Percentiles rank a stretch among this genome's conserved stretches.
Conservation (phyloP, 2,329 filamentous ascomycete species). For the Aspergillus jensenii region DNA sequence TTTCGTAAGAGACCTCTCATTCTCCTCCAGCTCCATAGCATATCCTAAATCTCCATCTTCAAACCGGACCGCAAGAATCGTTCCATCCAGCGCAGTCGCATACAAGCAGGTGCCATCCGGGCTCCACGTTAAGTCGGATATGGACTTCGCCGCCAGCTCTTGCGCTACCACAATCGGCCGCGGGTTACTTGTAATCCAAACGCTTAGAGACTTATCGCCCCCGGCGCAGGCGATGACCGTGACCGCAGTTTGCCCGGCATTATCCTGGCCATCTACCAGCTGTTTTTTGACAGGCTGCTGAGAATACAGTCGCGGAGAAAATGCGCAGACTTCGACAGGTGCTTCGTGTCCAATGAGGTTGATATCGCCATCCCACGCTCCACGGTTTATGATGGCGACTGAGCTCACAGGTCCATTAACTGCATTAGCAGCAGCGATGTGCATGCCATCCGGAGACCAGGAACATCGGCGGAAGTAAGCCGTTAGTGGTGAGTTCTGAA, state of each 20-base stretch:
- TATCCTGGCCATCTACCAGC: conserved; percentile 44
- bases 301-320: conserved; percentile 87
- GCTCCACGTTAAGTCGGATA: conserved; percentile 91
- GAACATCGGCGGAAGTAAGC: conserved; percentile 96
- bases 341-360: conserved; percentile 97
- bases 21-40: conserved; percentile 81
- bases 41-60: conserved; percentile 86
- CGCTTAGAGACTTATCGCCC: conserved; percentile 91
- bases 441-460: conserved; percentile 95
- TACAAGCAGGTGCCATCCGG: conserved; percentile 87
- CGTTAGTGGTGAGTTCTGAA: conserved; percentile 86
- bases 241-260: conserved; percentile 56
- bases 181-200: conserved; percentile 97
- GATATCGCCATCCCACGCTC: conserved; percentile 93
- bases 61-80: conserved; percentile 79
- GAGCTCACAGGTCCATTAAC: conserved; percentile 97
- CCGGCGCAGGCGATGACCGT: conserved; percentile 96
- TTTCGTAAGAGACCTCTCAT: conserved; percentile 88
- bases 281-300: conserved; percentile 60
- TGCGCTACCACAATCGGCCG: conserved; percentile 86
- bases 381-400: conserved; percentile 90
- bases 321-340: conserved; percentile 94
- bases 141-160: conserved; percentile 84
- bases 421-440: conserved; percentile 94
- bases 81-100: conserved; percentile 83